Evolutionary conservation across 2,329 filamentous ascomycete genomes (phyloP).

Genomic region (Lasiodiplodia citricola): DNA sequence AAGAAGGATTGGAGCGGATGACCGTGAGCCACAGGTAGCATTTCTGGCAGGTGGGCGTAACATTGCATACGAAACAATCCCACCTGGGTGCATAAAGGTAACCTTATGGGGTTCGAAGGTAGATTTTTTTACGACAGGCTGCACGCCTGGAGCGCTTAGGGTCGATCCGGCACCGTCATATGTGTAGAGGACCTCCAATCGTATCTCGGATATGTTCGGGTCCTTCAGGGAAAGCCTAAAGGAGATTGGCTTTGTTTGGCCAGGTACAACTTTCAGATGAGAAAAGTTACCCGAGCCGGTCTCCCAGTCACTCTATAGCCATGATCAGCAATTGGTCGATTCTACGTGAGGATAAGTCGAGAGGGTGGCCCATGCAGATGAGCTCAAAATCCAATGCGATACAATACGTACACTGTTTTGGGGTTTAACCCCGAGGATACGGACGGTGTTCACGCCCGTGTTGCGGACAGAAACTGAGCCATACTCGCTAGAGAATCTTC

Average conservation of each 20-base stretch:
- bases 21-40: constrained; percentile 36
- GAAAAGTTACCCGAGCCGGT: neutral
- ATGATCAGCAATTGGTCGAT: neutral
- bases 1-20: constrained; percentile 55
- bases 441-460: constrained; percentile 41
- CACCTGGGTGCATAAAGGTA: constrained; percentile 60
- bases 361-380: neutral
- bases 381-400: neutral
- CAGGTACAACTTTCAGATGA: constrained; percentile 32
- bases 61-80: constrained; percentile 63
- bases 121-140: constrained; percentile 8
- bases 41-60: constrained; percentile 58
- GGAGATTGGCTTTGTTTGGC: constrained; percentile 49
- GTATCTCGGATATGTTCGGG: constrained; percentile 35
- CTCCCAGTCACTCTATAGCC: neutral
- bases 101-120: constrained; percentile 56
- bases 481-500: constrained; percentile 52
- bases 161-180: neutral
- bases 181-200: constrained; percentile 38
- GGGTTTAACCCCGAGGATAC: constrained; percentile 40
- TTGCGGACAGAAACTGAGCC: constrained; percentile 59
- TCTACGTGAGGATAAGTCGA: neutral
- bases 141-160: constrained; percentile 29
- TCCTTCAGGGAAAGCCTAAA: constrained; percentile 38
- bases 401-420: constrained; percentile 4